Evolutionary conservation across 1,284 basidiomycete genomes (phyloP), one percentile per base, ranked within the genome.

Genomic region (Amylostereum areolatum): DNA sequence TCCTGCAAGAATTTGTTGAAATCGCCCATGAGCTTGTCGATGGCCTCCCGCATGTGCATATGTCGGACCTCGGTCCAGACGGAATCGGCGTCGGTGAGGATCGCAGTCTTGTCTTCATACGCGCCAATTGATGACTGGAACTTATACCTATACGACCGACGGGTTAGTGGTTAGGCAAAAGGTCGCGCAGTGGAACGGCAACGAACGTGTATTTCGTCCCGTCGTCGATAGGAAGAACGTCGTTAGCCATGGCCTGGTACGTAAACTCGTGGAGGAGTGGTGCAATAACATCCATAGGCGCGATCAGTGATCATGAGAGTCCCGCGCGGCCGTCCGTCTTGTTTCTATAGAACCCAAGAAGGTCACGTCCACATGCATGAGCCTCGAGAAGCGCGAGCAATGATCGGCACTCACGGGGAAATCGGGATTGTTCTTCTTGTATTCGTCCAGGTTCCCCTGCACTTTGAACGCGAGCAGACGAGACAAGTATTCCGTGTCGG

Each of bases 211-310:
- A 99, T 65, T 78, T 84, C 3, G 75, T 78, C 28, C 94, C 96
- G 55, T 94, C 83, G 51, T 91, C 80, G 51, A 99, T 91, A 18
- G 86, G 83, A 1, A 99, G 75, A 30, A 99, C 69, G 66, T 99
- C 97, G 60, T 96, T 94, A 46, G 85, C 88, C 97, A 99, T 99
- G 1, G 97, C 96, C 66, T 99, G 97, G 66, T 99, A 99, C 36
- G 94, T 97, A 63, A 99, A 99, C 62, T 99, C 97, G 65, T 99
- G 97, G 41, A 98, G 66, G 55, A 98, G 80, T 0, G 97, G 96
- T 1, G 92, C 88, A 12, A 89, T 66, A 53, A 86, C 84, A 67
- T 99, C 97, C 88, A 99, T 94, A 2, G n/a, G 93, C 81, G 12
- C 97, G 83, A 66, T 99, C 97, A 1, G 95, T 96, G 56, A 99